A percentile compares a stretch with the other conserved stretches of the same genome.
Evolutionary conservation across 2,329 filamentous ascomycete genomes (phyloP).

Genomic region (Apiospora phragmitis): DNA sequence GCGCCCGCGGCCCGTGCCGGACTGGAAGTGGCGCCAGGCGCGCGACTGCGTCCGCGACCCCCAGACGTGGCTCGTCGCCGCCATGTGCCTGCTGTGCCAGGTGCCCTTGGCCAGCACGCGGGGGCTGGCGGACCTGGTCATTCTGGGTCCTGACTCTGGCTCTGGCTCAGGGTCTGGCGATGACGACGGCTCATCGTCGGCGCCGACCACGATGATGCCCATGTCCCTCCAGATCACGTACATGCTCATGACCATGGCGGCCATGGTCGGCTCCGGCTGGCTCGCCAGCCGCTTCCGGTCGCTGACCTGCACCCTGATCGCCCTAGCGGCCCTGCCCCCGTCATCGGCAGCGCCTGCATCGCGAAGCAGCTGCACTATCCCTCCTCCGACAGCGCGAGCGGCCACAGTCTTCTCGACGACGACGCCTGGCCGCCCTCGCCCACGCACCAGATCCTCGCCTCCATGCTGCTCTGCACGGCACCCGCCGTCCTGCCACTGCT

Average conservation of each 20-base stretch:
- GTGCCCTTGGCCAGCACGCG: slow-evolving; percentile 64
- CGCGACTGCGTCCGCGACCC: slow-evolving; percentile 56
- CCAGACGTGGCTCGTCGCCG: slow-evolving; percentile 61
- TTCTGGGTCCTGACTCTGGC: slow-evolving; percentile 56
- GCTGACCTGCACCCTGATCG: slow-evolving; percentile 52
- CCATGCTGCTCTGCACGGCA: slow-evolving; percentile 56
- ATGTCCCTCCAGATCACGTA: slow-evolving; percentile 57
- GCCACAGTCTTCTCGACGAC: not conserved
- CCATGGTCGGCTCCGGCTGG: slow-evolving; percentile 51
- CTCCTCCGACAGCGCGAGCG: not conserved
- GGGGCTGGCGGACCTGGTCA: slow-evolving; percentile 58
- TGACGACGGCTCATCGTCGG: not conserved
- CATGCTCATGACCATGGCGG: slow-evolving; percentile 48
- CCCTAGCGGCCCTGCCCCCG: slow-evolving; percentile 50
- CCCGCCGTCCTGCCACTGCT: slow-evolving; percentile 55
- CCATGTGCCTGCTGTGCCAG: slow-evolving; percentile 52
- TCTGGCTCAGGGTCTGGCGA: slow-evolving; percentile 46
- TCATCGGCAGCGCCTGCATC: slow-evolving; percentile 55
- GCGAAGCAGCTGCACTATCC: slow-evolving; percentile 35
- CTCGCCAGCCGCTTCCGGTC: slow-evolving; percentile 52
- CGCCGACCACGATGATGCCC: not conserved
- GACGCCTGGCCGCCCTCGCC: slow-evolving; percentile 35
- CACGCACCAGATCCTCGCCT: slow-evolving; percentile 53
- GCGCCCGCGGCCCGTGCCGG: slow-evolving; percentile 29
- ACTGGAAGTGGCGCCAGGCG: slow-evolving; percentile 52